Evolutionary conservation across 306 rosid species (phyloP), one percentile per base, ranked within the genome.

Genomic region (Gillenia trifoliata): DNA sequence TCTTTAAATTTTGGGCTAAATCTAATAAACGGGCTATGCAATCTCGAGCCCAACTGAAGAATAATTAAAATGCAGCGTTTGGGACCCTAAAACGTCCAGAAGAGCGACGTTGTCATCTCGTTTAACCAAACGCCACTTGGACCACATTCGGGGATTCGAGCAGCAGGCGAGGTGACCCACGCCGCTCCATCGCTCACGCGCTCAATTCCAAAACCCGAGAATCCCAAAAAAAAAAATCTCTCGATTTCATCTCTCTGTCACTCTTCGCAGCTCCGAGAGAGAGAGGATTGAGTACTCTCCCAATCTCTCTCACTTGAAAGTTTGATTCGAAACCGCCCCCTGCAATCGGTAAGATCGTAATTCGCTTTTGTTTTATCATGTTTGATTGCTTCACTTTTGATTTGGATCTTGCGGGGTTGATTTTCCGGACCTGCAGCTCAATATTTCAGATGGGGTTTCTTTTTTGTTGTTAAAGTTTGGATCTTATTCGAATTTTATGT

Each of bases 41-140:
- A 8, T 15, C 22, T 16, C 31, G 17, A 61, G 66, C 66, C 66
- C 66, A 61, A 61, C 2, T 29, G 66, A 61, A 2, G 38, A 29
- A 9, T 29, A 16, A 16, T 9, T 23, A 16, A 61, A 61, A 61
- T 23, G n/a, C 40, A 15, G 6, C 66, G 66, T 29, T 61, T 5
- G 5, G 2, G 0, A 0, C 7, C 20, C 17, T 22, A 10, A 26
- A 25, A 8, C 41, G 29, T 30, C 17, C 26, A 28, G 15, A 4
- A 26, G 76, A 64, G 43, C 68, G 59, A 40, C 30, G 76, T 23
- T 1, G 5, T 41, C 31, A 3, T 5, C 45, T 33, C 4, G 8
- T 25, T 25, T 57, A 72, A 72, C 10, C 76, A 36, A 23, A 25
- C 12, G 76, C 59, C 76, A 72, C 76, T 34, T 71, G 75, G 66